phyloP scores from a whole-genome alignment of 805 yeast species.

The Debaryomyces prosopidis region DNA sequence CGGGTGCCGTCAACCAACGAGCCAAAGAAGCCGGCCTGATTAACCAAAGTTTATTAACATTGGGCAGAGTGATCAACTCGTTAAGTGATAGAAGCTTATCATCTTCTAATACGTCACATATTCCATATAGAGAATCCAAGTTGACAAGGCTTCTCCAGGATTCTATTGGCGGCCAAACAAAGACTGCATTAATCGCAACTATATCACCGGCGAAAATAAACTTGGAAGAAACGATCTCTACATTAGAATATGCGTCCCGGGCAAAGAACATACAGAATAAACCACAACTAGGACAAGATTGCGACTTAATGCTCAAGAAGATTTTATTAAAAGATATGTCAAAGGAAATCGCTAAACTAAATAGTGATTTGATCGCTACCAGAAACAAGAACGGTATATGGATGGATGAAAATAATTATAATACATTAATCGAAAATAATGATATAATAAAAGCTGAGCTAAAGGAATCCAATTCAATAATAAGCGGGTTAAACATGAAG shows the following conservation, averaged over 20 bases:
- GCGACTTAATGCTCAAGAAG: constrained; percentile 48
- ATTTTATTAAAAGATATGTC: constrained; percentile 53
- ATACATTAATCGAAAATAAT: constrained; percentile 20
- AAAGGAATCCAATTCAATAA: constrained; percentile 16
- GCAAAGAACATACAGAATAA: constrained; percentile 76
- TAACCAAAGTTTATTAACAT: constrained; percentile 80
- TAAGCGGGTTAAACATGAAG: constrained; percentile 6
- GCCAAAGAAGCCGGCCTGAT: constrained; percentile 95
- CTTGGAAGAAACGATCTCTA: constrained; percentile 80
- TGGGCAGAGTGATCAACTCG: constrained; percentile 84
- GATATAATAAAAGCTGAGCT: constrained; percentile 28
- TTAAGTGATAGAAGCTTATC: constrained; percentile 27
- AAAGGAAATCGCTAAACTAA: constrained; percentile 54
- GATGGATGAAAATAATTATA: constrained; percentile 59
- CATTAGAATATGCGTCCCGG: constrained; percentile 83
- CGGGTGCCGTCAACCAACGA: constrained; percentile 84
- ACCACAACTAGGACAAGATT: constrained; percentile 50
- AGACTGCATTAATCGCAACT: constrained; percentile 85
- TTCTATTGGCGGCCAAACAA: constrained; percentile 84
- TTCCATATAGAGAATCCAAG: constrained; percentile 86
- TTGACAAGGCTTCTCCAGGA: constrained; percentile 74
- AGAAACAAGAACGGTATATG: constrained; percentile 65
- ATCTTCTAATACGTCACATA: constrained; percentile 43
- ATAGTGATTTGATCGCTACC: constrained; percentile 62
- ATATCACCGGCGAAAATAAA: constrained; percentile 79